These are phyloP conservation scores for Gloeophyllum trabeum DNA, from an alignment of 768 basidiomycete species.

Conservation along the genomic window DNA sequence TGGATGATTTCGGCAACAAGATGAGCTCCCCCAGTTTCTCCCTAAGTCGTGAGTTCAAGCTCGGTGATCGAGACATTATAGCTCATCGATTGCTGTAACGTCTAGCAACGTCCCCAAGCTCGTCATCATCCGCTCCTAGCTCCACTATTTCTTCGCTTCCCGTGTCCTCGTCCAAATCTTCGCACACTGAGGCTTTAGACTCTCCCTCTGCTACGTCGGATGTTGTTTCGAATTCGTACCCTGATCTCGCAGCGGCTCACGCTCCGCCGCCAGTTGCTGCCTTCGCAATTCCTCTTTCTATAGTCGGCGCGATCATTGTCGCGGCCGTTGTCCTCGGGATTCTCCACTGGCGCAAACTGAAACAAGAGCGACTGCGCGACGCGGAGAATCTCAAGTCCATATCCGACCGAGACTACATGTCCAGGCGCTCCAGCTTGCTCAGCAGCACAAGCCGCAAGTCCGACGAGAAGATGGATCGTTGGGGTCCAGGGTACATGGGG, in stretches of 20 bases:
- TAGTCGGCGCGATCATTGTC: constrained; percentile 18
- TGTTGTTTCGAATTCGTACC: constrained; percentile 5
- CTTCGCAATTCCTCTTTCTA: constrained; percentile 21
- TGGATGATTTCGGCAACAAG: constrained; percentile 15
- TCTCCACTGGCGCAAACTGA: constrained; percentile 16
- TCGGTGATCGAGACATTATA: too few relatives aligned
- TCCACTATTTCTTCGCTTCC: constrained; percentile 1
- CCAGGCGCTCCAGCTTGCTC: not conserved
- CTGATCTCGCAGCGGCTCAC: constrained; percentile 11
- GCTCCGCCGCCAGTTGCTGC: constrained; percentile 18
- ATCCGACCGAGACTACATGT: not conserved
- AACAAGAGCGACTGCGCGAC: constrained; percentile 7
- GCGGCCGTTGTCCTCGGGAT: constrained; percentile 13
- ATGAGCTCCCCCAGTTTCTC: constrained; percentile 18
- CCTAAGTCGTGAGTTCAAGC: constrained; percentile 14
- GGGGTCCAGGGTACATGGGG: too few relatives aligned
- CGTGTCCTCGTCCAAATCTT: constrained; percentile 1
- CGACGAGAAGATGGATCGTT: too few relatives aligned
- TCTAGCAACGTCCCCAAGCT: not conserved
- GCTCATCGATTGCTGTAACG: too few relatives aligned
- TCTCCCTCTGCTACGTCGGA: too few relatives aligned
- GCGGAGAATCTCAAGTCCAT: not conserved
- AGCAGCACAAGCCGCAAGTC: too few relatives aligned
- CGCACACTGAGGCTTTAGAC: too few relatives aligned
- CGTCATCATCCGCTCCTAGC: not conserved